A percentile compares a stretch with the other conserved stretches of the same genome.
Conservation (phyloP, 169 alveolate genomes). For the Plasmodium sp. region DNA sequence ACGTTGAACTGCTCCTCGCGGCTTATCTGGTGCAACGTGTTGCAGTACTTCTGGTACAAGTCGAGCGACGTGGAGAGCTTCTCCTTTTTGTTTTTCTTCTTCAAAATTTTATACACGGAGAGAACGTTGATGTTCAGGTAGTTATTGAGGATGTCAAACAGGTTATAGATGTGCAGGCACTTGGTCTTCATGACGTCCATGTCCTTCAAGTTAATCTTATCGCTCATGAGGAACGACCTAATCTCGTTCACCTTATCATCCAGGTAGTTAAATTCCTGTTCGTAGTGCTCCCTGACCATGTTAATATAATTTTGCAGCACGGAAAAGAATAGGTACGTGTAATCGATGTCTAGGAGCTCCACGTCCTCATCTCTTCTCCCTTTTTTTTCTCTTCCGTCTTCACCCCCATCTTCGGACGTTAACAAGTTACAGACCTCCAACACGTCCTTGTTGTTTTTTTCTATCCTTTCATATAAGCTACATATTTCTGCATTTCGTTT, state of each 20-base stretch:
- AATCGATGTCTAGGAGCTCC: conserved; percentile 60
- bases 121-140: conserved; percentile 84
- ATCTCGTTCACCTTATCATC: conserved; percentile 71
- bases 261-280: conserved; percentile 77
- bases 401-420: background rate
- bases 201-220: conserved; percentile 77
- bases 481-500: conserved; percentile 36
- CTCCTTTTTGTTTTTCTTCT: conserved; percentile 87
- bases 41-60: conserved; percentile 81
- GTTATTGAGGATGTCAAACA: conserved; percentile 86
- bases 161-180: conserved; percentile 84
- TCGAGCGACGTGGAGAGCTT: conserved; percentile 74
- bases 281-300: conserved; percentile 77
- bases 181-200: conserved; percentile 78
- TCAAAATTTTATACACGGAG: conserved; percentile 87
- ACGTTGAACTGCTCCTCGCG: conserved; percentile 63
- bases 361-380: background rate
- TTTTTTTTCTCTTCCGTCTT: conserved; percentile 19
- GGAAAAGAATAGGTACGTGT: conserved; percentile 74
- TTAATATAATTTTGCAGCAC: conserved; percentile 79
- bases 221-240: conserved; percentile 69
- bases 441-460: conserved; percentile 33
- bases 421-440: conserved; percentile 43
- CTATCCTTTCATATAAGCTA: conserved; percentile 16
- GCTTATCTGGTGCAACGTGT: conserved; percentile 75